These are phyloP conservation scores for Ichthyophthirius multifiliis DNA, from an alignment of 169 alveolate genomes.

Conservation along the genomic window DNA sequence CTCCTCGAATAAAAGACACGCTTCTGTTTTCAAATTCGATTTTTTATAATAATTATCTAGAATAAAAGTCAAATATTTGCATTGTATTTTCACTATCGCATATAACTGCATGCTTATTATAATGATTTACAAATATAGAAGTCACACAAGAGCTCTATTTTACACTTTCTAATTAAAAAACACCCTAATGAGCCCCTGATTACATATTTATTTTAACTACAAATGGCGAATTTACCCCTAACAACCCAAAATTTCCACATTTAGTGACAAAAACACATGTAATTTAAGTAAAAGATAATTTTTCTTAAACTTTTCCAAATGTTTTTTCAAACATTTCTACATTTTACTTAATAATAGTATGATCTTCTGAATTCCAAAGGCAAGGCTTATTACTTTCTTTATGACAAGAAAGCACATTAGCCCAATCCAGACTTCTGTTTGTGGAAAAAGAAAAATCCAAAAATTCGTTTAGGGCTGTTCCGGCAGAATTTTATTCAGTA, in stretches of 20 bases:
- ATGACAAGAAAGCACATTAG: conserved; percentile 4
- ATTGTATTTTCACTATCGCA: conserved; percentile 51
- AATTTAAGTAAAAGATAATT: too few species aligned
- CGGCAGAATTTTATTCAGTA: not conserved
- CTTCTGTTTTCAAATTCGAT: not conserved
- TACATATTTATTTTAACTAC: conserved; percentile 70
- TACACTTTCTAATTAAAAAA: not conserved
- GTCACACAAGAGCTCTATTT: conserved; percentile 48
- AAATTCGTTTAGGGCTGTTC: not conserved
- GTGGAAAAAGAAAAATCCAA: conserved; percentile 8
- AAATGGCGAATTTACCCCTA: conserved; percentile 64
- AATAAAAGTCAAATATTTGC: conserved; percentile 69
- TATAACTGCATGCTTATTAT: conserved; percentile 58
- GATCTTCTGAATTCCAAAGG: conserved; percentile 1
- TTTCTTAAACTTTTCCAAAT: too few species aligned
- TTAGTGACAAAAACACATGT: conserved; percentile 58
- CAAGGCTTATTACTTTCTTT: conserved; percentile 15
- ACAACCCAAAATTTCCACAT: conserved; percentile 77
- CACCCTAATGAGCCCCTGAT: conserved; percentile 54
- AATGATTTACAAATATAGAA: conserved; percentile 58
- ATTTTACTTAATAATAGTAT: conserved; percentile 3
- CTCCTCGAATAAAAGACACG: not conserved
- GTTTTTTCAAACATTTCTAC: not conserved
- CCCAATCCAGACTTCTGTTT: conserved; percentile 21
- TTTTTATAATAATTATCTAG: not conserved